Evolutionary conservation across 1,139 yeast species (phyloP).

Genomic region (Lodderomyces jiufengensis): DNA sequence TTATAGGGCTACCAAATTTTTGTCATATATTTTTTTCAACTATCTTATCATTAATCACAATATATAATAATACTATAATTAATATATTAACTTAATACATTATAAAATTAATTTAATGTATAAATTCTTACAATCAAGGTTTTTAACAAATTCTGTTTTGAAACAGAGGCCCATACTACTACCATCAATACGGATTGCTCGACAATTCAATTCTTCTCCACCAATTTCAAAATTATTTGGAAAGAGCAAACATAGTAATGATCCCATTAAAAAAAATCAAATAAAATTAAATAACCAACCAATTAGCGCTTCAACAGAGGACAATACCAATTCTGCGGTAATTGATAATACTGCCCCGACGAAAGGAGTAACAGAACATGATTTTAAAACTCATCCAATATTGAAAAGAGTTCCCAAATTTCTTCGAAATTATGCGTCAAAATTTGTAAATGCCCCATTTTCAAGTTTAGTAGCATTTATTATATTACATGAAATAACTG

Average conservation of each 20-base stretch:
- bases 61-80: too few relatives aligned
- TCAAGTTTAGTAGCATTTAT: slow-evolving; percentile 72
- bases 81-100: too few relatives aligned
- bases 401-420: slow-evolving; percentile 43
- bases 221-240: slow-evolving; percentile 2
- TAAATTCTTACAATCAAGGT: too few relatives aligned
- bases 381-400: slow-evolving; percentile 27
- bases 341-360: too few relatives aligned
- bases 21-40: too few relatives aligned
- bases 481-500: slow-evolving; percentile 81
- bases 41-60: too few relatives aligned
- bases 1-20: too few relatives aligned
- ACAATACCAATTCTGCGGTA: too few relatives aligned
- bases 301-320: neutral
- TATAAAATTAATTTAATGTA: too few relatives aligned
- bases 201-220: slow-evolving; percentile 1
- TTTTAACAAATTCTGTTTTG: too few relatives aligned
- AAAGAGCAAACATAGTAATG: neutral
- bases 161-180: too few relatives aligned
- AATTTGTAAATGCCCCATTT: slow-evolving; percentile 58
- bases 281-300: neutral
- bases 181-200: too few relatives aligned
- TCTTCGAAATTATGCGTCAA: slow-evolving; percentile 46
- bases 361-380: slow-evolving; percentile 6
- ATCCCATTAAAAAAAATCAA: neutral